Percentiles rank a stretch among this genome's conserved stretches.
phyloP scores from a whole-genome alignment of 805 yeast species.

The Lipomyces spencermartinsiae region DNA sequence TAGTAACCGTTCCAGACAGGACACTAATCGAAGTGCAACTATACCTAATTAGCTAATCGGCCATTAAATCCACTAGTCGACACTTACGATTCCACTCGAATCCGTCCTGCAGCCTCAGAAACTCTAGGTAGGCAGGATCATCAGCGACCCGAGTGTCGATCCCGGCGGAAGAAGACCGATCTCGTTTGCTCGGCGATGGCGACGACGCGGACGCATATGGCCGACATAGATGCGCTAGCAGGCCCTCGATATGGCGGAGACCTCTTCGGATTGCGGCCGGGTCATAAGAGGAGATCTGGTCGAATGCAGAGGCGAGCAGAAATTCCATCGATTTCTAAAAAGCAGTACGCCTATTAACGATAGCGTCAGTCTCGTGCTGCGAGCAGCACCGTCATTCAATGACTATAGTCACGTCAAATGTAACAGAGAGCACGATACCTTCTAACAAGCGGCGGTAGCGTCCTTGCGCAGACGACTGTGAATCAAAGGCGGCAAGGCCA shows the following conservation, averaged over 20 bases:
- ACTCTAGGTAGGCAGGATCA: constrained; percentile 44
- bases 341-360: neutral
- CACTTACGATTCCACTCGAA: constrained; percentile 58
- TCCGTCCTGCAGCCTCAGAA: constrained; percentile 57
- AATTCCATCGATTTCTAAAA: constrained; percentile 30
- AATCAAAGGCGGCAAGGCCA: neutral
- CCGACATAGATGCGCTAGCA: constrained; percentile 36
- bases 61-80: constrained; percentile 32
- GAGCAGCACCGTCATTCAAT: neutral
- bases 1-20: constrained; percentile 35
- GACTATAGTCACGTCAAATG: neutral
- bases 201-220: constrained; percentile 15
- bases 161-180: neutral
- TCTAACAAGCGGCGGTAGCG: neutral
- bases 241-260: constrained; percentile 37
- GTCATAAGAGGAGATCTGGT: constrained; percentile 36
- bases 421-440: neutral
- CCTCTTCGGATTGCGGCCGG: constrained; percentile 37
- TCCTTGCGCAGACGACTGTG: neutral
- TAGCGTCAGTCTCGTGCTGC: neutral
- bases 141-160: constrained; percentile 24
- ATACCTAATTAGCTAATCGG: neutral
- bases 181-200: neutral
- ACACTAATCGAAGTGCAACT: constrained; percentile 39
- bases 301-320: constrained; percentile 35